Evolutionary conservation across 306 rosid species (phyloP).

Genomic region (Quercus alba): DNA sequence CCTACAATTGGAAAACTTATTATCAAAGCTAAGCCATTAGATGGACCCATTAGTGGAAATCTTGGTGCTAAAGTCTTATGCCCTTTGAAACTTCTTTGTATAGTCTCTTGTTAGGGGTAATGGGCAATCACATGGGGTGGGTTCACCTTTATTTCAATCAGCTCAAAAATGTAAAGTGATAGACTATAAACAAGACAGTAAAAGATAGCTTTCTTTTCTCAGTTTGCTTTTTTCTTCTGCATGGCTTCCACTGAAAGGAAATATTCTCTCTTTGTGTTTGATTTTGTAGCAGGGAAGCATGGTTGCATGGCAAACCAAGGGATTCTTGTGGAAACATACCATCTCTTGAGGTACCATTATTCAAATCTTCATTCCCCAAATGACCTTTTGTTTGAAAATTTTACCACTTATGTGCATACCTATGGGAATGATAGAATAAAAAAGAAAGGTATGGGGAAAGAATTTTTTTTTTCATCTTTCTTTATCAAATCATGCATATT

Average conservation of each 20-base stretch:
- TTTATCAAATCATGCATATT: conserved; percentile 54
- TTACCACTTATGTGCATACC: conserved; percentile 15
- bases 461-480: conserved; percentile 52
- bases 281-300: conserved; percentile 79
- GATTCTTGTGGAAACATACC: conserved; percentile 54
- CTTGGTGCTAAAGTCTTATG: conserved; percentile 47
- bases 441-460: conserved; percentile 43
- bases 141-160: conserved; percentile 48
- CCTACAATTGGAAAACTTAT: conserved; percentile 54
- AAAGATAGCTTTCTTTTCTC: conserved; percentile 55
- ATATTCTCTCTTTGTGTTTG: conserved; percentile 41
- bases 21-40: conserved; percentile 47
- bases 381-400: conserved; percentile 21
- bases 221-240: conserved; percentile 35
- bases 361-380: conserved; percentile 7
- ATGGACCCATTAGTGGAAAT: conserved; percentile 61
- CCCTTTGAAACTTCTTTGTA: conserved; percentile 57
- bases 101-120: conserved; percentile 26
- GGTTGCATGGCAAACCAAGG: conserved; percentile 80
- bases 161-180: conserved; percentile 31
- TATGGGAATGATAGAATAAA: conserved; percentile 34
- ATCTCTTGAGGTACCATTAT: conserved; percentile 60
- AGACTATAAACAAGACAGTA: conserved; percentile 39
- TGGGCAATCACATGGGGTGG: conserved; percentile 44
- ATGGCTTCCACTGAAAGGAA: conserved; percentile 53